These are phyloP conservation scores for Stagonosporopsis vannaccii DNA, from an alignment of 2,329 filamentous ascomycete species.

Conservation along the genomic window DNA sequence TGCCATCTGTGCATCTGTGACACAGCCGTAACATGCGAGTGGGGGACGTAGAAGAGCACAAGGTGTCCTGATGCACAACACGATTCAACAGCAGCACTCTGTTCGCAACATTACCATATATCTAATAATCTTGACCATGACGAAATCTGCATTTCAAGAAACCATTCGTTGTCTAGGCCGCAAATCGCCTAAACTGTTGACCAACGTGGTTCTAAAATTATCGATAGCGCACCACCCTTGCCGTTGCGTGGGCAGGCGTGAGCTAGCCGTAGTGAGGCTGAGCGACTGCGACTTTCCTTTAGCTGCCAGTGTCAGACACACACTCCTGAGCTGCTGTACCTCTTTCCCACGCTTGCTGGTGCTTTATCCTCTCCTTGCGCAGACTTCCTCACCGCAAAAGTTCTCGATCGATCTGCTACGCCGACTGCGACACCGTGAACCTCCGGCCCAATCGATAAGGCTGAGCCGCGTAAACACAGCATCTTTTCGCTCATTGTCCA, in stretches of 20 bases:
- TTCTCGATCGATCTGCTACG: neutral
- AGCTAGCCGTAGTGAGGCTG: constrained; percentile 20
- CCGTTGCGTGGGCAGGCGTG: constrained; percentile 18
- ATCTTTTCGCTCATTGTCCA: constrained; percentile 11
- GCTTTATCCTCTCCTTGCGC: neutral
- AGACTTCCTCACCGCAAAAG: no score
- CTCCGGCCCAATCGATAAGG: constrained; percentile 4
- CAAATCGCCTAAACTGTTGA: constrained; percentile 20
- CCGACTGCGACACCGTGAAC: constrained; percentile 1
- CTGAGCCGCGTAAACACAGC: constrained; percentile 19
- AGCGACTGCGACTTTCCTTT: constrained; percentile 13
- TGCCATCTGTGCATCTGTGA: constrained; percentile 1
- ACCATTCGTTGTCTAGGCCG: constrained; percentile 3
- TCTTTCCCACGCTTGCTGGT: neutral
- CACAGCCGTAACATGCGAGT: constrained; percentile 15
- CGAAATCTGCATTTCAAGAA: neutral
- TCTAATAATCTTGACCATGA: neutral
- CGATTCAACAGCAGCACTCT: neutral
- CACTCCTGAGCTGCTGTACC: constrained; percentile 9
- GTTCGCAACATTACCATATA: neutral
- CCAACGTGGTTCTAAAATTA: constrained; percentile 23
- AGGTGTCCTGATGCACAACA: neutral
- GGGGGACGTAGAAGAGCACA: neutral
- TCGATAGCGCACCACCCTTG: constrained; percentile 18
- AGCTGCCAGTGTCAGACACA: constrained; percentile 15